These are phyloP conservation scores for Xanthoconium separans DNA, from an alignment of 1,284 basidiomycete species.

Conservation along the genomic window DNA sequence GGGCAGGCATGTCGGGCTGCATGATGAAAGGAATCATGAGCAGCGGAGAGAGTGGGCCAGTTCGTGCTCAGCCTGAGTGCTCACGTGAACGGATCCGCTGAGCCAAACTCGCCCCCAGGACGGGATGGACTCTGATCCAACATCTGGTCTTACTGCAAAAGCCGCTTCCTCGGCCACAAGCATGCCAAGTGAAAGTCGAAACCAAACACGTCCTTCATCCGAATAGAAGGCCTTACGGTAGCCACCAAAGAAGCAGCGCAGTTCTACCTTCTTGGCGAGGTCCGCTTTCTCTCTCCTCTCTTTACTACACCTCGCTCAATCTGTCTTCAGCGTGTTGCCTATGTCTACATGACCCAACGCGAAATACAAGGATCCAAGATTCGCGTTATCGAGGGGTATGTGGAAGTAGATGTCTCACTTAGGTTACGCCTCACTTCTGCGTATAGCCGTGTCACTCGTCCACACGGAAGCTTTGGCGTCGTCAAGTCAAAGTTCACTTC, in stretches of 20 bases:
- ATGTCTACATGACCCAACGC: conserved; percentile 95
- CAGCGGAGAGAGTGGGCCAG: no score
- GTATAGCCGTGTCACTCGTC: conserved; percentile 81
- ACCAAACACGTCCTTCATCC: conserved; percentile 94
- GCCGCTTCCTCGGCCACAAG: conserved; percentile 97
- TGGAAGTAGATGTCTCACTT: conserved; percentile 11
- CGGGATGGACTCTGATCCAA: no score
- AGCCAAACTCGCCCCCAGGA: no score
- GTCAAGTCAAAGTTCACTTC: conserved; percentile 97
- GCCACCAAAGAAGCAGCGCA: conserved; percentile 91
- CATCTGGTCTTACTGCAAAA: conserved; percentile 99
- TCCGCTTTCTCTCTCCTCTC: conserved; percentile 38
- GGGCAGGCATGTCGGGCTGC: no score
- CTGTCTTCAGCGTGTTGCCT: no score
- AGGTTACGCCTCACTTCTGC: not conserved
- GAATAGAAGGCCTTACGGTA: conserved; percentile 99
- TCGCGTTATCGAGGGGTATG: conserved; percentile 95
- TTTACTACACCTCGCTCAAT: not conserved
- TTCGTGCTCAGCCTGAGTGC: no score
- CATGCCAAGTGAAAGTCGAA: conserved; percentile 95
- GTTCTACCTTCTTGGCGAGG: conserved; percentile 99
- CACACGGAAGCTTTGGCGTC: conserved; percentile 93
- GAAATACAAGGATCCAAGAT: conserved; percentile 91
- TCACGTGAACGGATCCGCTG: no score
- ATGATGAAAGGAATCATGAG: no score